These are phyloP conservation scores for Sclerospora graminicola DNA, from an alignment of 352 stramenopile genomes.

Conservation along the genomic window DNA sequence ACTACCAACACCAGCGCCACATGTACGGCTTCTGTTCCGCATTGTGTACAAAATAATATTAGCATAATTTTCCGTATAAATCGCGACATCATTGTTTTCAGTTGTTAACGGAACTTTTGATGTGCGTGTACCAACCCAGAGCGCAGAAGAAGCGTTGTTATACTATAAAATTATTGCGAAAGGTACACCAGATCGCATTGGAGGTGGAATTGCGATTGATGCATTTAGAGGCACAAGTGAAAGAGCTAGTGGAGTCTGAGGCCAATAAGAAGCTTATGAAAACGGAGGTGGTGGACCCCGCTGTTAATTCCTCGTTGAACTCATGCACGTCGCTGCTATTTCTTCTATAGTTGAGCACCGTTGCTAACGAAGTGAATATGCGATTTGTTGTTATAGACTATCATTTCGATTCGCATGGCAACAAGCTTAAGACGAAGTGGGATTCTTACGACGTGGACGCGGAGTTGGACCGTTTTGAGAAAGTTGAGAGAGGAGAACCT, in stretches of 20 bases:
- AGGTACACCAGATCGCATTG: conserved; percentile 61
- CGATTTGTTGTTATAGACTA: conserved; percentile 38
- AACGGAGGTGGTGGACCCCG: conserved; percentile 8
- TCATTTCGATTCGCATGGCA: conserved; percentile 76
- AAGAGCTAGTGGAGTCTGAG: conserved; percentile 47
- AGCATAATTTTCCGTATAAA: too few relatives aligned
- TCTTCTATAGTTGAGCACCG: not conserved
- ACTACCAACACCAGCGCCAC: conserved; percentile 21
- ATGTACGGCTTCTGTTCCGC: conserved; percentile 4
- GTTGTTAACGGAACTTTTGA: conserved; percentile 4
- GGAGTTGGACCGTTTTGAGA: conserved; percentile 57
- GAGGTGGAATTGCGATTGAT: conserved; percentile 56
- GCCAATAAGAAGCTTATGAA: conserved; percentile 15
- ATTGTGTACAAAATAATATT: not conserved
- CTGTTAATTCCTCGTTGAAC: conserved; percentile 39
- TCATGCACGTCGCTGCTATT: conserved; percentile 33
- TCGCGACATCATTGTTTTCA: not conserved
- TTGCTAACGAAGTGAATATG: conserved; percentile 1
- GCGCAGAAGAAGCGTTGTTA: conserved; percentile 22
- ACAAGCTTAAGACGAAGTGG: conserved; percentile 85
- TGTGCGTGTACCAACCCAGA: conserved; percentile 8
- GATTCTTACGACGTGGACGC: conserved; percentile 73
- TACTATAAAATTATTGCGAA: conserved; percentile 51
- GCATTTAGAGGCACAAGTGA: conserved; percentile 53
- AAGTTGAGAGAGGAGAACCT: conserved; percentile 22